phyloP scores from a whole-genome alignment of 495 filamentous ascomycete genomes.

The Podospora conica region DNA sequence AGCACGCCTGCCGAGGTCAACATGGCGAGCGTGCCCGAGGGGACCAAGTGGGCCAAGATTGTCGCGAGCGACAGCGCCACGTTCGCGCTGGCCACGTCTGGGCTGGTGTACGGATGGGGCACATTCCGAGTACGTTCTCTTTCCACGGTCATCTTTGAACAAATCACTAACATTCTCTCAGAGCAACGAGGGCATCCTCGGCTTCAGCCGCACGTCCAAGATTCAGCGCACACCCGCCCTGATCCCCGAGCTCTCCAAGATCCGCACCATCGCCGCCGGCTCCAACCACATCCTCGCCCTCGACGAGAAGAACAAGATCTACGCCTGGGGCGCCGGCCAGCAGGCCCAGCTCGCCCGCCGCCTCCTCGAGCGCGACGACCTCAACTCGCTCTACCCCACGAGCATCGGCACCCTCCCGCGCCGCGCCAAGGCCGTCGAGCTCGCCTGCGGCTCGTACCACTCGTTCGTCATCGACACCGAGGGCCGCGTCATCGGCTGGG shows the following conservation, averaged over 20 bases:
- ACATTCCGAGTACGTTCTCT: slow-evolving; percentile 54
- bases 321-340: slow-evolving; percentile 67
- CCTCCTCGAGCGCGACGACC: slow-evolving; percentile 54
- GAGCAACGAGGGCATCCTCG: slow-evolving; percentile 60
- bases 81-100: slow-evolving; percentile 59
- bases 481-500: slow-evolving; percentile 74
- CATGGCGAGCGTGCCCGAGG: slow-evolving; percentile 37
- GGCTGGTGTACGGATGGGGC: slow-evolving; percentile 63
- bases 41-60: slow-evolving; percentile 53
- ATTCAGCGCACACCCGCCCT: slow-evolving; percentile 33
- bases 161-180: slow-evolving; percentile 16
- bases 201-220: slow-evolving; percentile 46
- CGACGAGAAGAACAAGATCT: slow-evolving; percentile 58
- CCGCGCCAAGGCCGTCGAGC: slow-evolving; percentile 46
- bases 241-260: slow-evolving; percentile 51
- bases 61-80: slow-evolving; percentile 58
- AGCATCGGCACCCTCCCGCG: slow-evolving; percentile 59
- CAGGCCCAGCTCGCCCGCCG: slow-evolving; percentile 70
- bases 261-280: slow-evolving; percentile 55
- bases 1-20: slow-evolving; percentile 52
- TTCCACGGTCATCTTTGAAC: not conserved
- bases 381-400: slow-evolving; percentile 56
- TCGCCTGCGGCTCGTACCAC: slow-evolving; percentile 64
- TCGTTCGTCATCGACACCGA: slow-evolving; percentile 69
- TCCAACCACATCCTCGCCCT: slow-evolving; percentile 68